Evolutionary conservation across 2,329 filamentous ascomycete genomes (phyloP).

Genomic region (Ceratocystis ficicola): DNA sequence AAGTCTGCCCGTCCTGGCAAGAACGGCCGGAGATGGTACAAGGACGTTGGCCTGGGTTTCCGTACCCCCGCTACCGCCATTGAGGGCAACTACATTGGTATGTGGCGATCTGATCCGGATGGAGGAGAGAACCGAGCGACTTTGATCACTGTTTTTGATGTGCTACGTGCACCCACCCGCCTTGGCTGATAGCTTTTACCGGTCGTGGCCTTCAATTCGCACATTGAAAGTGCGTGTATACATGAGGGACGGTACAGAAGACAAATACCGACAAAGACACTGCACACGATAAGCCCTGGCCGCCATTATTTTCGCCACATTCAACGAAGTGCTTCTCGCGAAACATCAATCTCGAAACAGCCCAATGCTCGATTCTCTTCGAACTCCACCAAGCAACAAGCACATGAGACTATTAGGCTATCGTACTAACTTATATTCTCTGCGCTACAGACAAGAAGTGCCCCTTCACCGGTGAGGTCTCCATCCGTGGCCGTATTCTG

Average conservation of each 20-base stretch:
- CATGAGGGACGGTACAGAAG: not conserved
- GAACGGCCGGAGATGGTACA: slow-evolving; percentile 90
- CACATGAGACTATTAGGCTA: not conserved
- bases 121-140: not conserved
- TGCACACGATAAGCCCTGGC: not conserved
- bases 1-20: slow-evolving; percentile 78
- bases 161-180: too few species aligned
- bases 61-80: slow-evolving; percentile 97
- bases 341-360: slow-evolving; percentile 1
- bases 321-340: not conserved
- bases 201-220: not conserved
- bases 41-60: slow-evolving; percentile 99
- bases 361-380: not conserved
- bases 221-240: not conserved
- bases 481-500: slow-evolving; percentile 99
- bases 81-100: slow-evolving; percentile 98
- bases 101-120: slow-evolving; percentile 32
- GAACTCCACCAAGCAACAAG: not conserved
- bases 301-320: not conserved
- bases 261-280: not conserved
- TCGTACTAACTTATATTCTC: slow-evolving; percentile 13
- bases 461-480: slow-evolving; percentile 98
- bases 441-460: slow-evolving; percentile 88
- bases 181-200: not conserved
- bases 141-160: not conserved